phyloP scores from a whole-genome alignment of 2,329 filamentous ascomycete genomes.

The Verticillium isaacii region DNA sequence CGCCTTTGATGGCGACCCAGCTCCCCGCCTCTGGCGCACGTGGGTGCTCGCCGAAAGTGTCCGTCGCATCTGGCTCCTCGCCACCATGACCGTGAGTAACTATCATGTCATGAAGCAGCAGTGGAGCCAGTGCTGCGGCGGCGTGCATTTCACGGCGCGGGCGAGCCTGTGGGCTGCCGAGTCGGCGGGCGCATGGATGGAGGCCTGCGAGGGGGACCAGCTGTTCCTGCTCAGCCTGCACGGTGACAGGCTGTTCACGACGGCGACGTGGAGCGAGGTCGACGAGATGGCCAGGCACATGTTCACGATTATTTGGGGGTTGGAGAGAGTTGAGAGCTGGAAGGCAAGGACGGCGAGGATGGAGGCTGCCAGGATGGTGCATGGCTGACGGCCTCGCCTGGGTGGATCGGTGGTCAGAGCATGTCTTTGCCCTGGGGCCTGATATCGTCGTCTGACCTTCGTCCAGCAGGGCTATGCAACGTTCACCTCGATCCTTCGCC shows the following conservation, averaged over 20 bases:
- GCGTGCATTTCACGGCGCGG: slow-evolving; percentile 18
- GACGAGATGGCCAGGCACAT: slow-evolving; percentile 11
- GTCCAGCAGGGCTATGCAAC: too few relatives aligned
- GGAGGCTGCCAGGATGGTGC: not conserved
- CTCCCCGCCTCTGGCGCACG: slow-evolving; percentile 19
- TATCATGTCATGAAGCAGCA: slow-evolving; percentile 15
- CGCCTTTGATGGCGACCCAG: slow-evolving; percentile 7
- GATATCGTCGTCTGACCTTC: too few relatives aligned
- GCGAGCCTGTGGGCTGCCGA: slow-evolving; percentile 20
- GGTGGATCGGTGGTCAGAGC: too few relatives aligned
- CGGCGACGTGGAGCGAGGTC: slow-evolving; percentile 5
- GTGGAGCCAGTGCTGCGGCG: slow-evolving; percentile 13
- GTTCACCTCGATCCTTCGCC: too few relatives aligned
- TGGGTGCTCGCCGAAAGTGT: slow-evolving; percentile 25
- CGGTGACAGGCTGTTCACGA: not conserved
- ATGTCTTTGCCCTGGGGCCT: too few relatives aligned
- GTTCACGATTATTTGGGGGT: slow-evolving; percentile 7
- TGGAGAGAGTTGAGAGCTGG: slow-evolving; percentile 10
- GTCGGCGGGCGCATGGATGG: slow-evolving; percentile 17
- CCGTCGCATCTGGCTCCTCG: slow-evolving; percentile 17
- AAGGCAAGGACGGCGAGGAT: slow-evolving; percentile 1
- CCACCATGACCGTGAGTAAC: slow-evolving; percentile 12
- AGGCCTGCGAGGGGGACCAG: not conserved
- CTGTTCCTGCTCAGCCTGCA: slow-evolving; percentile 3
- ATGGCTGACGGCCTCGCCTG: not conserved